Base-by-base conservation (phyloP, 2,329 filamentous ascomycete genomes). In the Exutisphaerella laricina region DNA sequence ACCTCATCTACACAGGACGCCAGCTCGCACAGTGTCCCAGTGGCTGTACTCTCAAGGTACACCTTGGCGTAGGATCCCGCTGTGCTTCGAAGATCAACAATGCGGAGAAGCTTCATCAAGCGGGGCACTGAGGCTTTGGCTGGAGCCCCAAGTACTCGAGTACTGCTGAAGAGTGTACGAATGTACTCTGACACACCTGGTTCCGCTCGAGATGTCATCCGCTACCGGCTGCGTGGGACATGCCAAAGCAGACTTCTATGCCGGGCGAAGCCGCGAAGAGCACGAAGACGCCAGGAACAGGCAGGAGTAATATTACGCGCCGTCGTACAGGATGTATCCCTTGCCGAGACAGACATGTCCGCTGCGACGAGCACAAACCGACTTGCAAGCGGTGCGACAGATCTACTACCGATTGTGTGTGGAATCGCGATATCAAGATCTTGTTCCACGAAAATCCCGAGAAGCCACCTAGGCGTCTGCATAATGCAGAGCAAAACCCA, bases 291-390 rank as follows among this genome's bases (percentile, higher is more conserved):
- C 5, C 33, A n/a, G 33, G 33, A 9, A 35, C 33, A 21, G 33
- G 16, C 2, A 35, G 33, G 33, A 35, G 33, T 20, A 48, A 41
- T 29, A 48, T 48, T 17, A 48, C 45, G 3, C 32, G 45, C 29
- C 45, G 45, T 22, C 38, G 45, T 18, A 48, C 45, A 18, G 45
- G 45, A 4, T 48, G 45, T 18, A 45, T 45, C 7, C 45, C 45
- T 29, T 48, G 45, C 38, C 20, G 45, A 21, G 41, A 44, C 10
- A 45, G 41, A 23, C 45, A 45, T 20, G 45, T 48, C 14, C 33
- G 45, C 17, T 48, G 45, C 36, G 41, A 41, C 33, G 46, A 48
- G 25, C 34, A 32, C 37, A 48, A 45, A 22, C 46, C 46, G 6
- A 38, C 31, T 22, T 45, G 46, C 28, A 39, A 34, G 14, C 32